phyloP scores from a whole-genome alignment of 495 filamentous ascomycete genomes.

The Collariella sp. region DNA sequence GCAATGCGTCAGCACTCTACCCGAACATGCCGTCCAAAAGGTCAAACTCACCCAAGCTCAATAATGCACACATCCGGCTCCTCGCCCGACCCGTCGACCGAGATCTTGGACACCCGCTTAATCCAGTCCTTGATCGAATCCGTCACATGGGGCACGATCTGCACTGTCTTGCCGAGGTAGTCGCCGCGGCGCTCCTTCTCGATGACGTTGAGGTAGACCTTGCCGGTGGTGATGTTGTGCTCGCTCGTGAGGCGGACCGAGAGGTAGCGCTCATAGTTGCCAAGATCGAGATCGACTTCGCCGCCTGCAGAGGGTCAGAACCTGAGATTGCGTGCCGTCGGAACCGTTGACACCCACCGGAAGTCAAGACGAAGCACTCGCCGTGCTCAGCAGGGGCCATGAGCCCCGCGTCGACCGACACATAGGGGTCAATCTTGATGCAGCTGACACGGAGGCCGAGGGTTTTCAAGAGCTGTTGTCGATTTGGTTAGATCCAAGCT shows the following conservation, averaged over 20 bases:
- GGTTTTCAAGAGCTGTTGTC: slow-evolving; percentile 70
- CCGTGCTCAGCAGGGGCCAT: slow-evolving; percentile 56
- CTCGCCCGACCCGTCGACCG: slow-evolving; percentile 75
- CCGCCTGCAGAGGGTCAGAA: slow-evolving; percentile 16
- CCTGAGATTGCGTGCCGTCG: too few relatives aligned
- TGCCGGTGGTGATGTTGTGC: slow-evolving; percentile 92
- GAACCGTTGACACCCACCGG: background rate
- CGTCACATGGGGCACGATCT: slow-evolving; percentile 87
- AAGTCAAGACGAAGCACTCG: slow-evolving; percentile 34
- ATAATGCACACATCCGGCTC: slow-evolving; percentile 89
- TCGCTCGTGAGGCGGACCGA: slow-evolving; percentile 60
- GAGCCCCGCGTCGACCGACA: slow-evolving; percentile 75
- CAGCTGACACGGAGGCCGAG: slow-evolving; percentile 53
- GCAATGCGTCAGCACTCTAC: slow-evolving; percentile 1
- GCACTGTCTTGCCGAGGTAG: slow-evolving; percentile 88
- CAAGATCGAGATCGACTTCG: slow-evolving; percentile 72
- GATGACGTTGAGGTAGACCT: slow-evolving; percentile 86
- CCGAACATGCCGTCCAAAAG: background rate
- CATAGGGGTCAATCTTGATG: slow-evolving; percentile 65
- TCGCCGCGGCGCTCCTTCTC: slow-evolving; percentile 60
- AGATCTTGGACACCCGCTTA: slow-evolving; percentile 72
- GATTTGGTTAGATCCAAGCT: slow-evolving; percentile 6
- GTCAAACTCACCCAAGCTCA: slow-evolving; percentile 38
- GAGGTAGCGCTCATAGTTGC: slow-evolving; percentile 73
- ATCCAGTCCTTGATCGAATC: slow-evolving; percentile 92